These are phyloP conservation scores for Hanseniaspora valbyensis DNA, from an alignment of 805 yeast species.

Conservation along the genomic window DNA sequence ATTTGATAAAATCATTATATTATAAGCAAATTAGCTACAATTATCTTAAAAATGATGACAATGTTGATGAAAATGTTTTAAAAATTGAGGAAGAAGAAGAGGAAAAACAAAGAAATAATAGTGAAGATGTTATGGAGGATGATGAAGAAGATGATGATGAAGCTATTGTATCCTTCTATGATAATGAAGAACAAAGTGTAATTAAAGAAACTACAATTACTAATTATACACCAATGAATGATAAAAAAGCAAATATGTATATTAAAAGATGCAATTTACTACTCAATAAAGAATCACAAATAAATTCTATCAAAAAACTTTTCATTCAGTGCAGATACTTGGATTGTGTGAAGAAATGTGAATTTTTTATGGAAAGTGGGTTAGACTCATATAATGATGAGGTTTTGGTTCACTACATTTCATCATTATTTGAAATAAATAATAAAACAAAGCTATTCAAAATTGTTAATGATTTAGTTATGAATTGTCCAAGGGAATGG, in stretches of 20 bases:
- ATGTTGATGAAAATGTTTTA: constrained; percentile 32
- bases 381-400: constrained; percentile 63
- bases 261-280: constrained; percentile 61
- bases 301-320: constrained; percentile 56
- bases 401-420: constrained; percentile 64
- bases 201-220: background rate
- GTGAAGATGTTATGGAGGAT: constrained; percentile 32
- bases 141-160: constrained; percentile 30
- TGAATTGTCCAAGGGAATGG: constrained; percentile 66
- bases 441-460: constrained; percentile 71
- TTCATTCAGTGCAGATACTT: constrained; percentile 70
- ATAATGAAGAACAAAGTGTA: background rate
- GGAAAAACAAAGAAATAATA: too few species aligned
- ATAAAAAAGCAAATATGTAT: constrained; percentile 39
- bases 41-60: constrained; percentile 31
- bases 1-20: constrained; percentile 65
- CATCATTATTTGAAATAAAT: constrained; percentile 76
- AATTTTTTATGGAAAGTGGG: constrained; percentile 33
- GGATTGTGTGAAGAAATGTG: constrained; percentile 66
- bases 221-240: background rate
- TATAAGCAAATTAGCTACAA: constrained; percentile 67
- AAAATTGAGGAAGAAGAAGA: background rate
- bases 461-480: constrained; percentile 76
- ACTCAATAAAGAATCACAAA: constrained; percentile 57
- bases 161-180: constrained; percentile 29